Conservation (phyloP, 163 green algal genomes). For the Chlamydomonas reinhardtii region DNA sequence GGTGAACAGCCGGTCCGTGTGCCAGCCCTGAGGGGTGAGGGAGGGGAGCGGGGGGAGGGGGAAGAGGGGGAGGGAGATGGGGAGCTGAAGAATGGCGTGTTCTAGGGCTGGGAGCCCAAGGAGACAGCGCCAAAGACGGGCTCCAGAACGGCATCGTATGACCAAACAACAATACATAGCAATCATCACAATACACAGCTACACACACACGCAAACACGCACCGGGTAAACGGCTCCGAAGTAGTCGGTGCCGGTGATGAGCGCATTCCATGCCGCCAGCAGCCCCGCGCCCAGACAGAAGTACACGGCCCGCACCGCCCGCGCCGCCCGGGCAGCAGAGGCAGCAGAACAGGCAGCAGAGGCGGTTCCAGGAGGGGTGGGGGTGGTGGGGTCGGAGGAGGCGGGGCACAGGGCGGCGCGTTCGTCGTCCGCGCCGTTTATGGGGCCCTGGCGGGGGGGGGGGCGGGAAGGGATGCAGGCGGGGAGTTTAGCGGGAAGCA, state of each 20-base stretch:
- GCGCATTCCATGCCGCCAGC: slow-evolving; percentile 32
- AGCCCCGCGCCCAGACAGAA: slow-evolving; percentile 40
- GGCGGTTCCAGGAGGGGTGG: neutral
- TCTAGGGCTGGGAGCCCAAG: too few relatives aligned
- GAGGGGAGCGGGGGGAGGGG: neutral
- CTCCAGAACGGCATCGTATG: too few relatives aligned
- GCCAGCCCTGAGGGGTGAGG: slow-evolving; percentile 57
- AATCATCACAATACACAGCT: neutral
- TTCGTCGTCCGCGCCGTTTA: too few relatives aligned
- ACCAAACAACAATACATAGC: too few relatives aligned
- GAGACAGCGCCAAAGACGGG: too few relatives aligned
- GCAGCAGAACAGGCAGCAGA: too few relatives aligned
- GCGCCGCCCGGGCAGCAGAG: neutral
- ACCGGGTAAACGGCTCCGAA: slow-evolving; percentile 37
- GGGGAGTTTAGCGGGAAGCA: too few relatives aligned
- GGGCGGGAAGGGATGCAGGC: too few relatives aligned
- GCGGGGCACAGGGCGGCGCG: too few relatives aligned
- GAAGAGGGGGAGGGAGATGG: neutral
- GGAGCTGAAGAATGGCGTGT: too few relatives aligned
- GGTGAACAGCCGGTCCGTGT: slow-evolving; percentile 84
- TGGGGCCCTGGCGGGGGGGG: too few relatives aligned
- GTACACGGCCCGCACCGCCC: neutral
- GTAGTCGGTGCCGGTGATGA: slow-evolving; percentile 50
- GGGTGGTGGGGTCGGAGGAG: neutral
- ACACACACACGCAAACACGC: neutral